Base-by-base conservation (phyloP, 305 asterid genomes). In the Fraxinus sp. region DNA sequence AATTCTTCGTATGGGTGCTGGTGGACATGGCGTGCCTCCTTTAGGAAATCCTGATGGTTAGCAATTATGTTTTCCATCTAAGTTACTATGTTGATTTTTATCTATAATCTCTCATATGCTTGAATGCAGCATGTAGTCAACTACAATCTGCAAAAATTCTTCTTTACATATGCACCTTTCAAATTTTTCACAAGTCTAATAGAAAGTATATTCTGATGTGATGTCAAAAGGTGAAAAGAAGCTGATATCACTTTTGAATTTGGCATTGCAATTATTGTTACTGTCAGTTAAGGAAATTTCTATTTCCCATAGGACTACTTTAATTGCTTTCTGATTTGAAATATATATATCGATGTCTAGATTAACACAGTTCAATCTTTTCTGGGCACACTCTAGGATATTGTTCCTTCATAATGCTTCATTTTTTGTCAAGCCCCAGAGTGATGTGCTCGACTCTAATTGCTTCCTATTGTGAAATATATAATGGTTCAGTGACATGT, bases 21-120 rank as follows among this genome's bases (percentile, higher is more conserved):
- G 99, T 16, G 99, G 99, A 83, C 99, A 92, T 87, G 99, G 99
- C 71, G 99, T 96, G 87, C 99, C 99, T 80, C 99, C 99, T 81
- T 83, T 96, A 76, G 98, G 99, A 88, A 96, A 91, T 86, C 98
- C 97, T 72, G 99, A 96, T 91, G 99, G 99, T 94, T 87, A 88
- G 97, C 88, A 78, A 18, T 79, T 81, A 8, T 75, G 74, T 49
- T 77, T 82, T 62, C 72, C 76, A 70, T 79, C 78, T 39, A 30
- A 74, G 64, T 52, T 72, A 49, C 18, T 24, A 18, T 57, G 36
- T 62, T 52, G 64, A 41, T 24, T 66, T 66, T 76, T 68, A 76
- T 78, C 82, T 79, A 55, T 80, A 66, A n/a, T 33, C 37, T 62
- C 82, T 37, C 84, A 6, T 52, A 26, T 78, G 78, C 57, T 74